phyloP scores from a whole-genome alignment of 129 eudicot species.

The Artemisia argyi region DNA sequence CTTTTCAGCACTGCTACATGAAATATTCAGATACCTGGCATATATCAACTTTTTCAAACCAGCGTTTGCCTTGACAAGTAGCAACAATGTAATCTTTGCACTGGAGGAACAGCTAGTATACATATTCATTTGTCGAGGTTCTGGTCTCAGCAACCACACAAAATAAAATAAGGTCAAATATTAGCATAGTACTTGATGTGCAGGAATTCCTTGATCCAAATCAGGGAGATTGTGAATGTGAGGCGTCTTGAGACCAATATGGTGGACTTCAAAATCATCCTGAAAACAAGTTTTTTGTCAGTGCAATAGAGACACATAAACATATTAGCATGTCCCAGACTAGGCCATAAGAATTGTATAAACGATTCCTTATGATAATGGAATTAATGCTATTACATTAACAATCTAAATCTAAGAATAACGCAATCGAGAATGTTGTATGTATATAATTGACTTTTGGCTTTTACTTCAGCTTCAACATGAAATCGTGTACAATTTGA shows the following conservation, averaged over 20 bases:
- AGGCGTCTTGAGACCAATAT: slow-evolving; percentile 82
- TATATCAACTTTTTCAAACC: slow-evolving; percentile 84
- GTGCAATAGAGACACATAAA: slow-evolving; percentile 10
- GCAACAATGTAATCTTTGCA: slow-evolving; percentile 83
- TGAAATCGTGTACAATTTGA: too few species aligned
- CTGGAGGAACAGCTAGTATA: slow-evolving; percentile 66
- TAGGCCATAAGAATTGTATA: too few species aligned
- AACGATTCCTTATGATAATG: too few species aligned
- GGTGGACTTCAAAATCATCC: slow-evolving; percentile 80
- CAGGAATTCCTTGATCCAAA: slow-evolving; percentile 62
- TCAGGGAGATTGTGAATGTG: slow-evolving; percentile 89
- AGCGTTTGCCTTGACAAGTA: slow-evolving; percentile 59
- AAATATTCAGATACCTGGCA: slow-evolving; percentile 65
- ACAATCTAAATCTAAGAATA: too few species aligned
- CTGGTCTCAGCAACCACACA: slow-evolving; percentile 57
- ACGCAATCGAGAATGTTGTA: too few species aligned
- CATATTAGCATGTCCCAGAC: too few species aligned
- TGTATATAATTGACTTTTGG: too few species aligned
- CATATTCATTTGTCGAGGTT: slow-evolving; percentile 49
- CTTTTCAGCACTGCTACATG: slow-evolving; percentile 57
- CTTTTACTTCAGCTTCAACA: too few species aligned
- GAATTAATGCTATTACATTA: too few species aligned
- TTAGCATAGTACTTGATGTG: slow-evolving; percentile 49
- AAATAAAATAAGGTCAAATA: slow-evolving; percentile 18
- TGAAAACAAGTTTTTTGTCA: slow-evolving; percentile 36